These are phyloP conservation scores for Termitomyces sp. DNA, from an alignment of 1,284 basidiomycete species.

Conservation along the genomic window DNA sequence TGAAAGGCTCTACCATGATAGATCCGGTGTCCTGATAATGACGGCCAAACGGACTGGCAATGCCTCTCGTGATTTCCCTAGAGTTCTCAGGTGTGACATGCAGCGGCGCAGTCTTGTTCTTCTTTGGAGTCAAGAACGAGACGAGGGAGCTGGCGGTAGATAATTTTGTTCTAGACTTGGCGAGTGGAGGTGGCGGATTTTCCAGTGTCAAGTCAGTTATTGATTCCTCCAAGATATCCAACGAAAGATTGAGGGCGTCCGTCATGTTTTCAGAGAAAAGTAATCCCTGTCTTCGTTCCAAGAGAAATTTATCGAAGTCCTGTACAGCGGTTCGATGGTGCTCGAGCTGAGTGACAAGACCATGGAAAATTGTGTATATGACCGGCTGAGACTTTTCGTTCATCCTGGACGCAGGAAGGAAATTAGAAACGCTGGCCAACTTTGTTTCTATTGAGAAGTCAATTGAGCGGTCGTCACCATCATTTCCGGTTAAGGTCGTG, in stretches of 20 bases:
- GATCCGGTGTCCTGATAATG: conserved; percentile 81
- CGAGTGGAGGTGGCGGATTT: conserved; percentile 24
- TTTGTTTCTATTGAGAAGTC: conserved; percentile 68
- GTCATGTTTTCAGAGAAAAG: conserved; percentile 91
- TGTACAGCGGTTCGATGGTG: conserved; percentile 70
- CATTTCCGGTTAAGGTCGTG: conserved; percentile 30
- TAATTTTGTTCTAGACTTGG: conserved; percentile 51
- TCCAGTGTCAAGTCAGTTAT: conserved; percentile 22
- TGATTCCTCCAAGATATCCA: conserved; percentile 53
- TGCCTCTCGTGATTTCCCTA: conserved; percentile 39
- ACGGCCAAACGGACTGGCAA: conserved; percentile 75
- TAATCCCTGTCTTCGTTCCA: conserved; percentile 84
- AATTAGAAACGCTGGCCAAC: conserved; percentile 51
- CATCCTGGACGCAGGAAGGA: conserved; percentile 59
- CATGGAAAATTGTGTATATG: conserved; percentile 73
- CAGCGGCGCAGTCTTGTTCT: conserved; percentile 42
- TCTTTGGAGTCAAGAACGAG: conserved; percentile 77
- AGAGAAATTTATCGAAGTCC: conserved; percentile 80
- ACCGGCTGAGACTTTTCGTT: conserved; percentile 72
- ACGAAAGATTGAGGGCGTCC: conserved; percentile 76
- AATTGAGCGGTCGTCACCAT: conserved; percentile 73
- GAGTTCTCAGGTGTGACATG: conserved; percentile 34
- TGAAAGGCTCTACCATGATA: conserved; percentile 68
- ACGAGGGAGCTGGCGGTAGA: conserved; percentile 55
- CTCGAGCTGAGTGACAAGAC: conserved; percentile 75